Percentiles rank a stretch among this genome's conserved stretches.
Conservation (phyloP, 768 basidiomycete genomes). For the Rhodocollybia butyracea region DNA sequence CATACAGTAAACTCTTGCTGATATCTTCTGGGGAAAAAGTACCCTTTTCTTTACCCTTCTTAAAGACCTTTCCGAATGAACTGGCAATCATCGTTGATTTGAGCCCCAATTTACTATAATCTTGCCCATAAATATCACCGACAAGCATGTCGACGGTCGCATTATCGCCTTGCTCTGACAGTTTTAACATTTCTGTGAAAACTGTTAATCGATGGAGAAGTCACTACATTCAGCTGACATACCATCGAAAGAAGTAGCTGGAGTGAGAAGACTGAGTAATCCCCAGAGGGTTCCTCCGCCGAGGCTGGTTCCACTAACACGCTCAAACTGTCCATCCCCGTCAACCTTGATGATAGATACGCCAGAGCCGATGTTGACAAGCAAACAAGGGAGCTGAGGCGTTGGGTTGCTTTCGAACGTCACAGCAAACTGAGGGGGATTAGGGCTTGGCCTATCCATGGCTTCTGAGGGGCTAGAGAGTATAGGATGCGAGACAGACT, state of each 20-base stretch:
- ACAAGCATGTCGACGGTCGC: conserved; percentile 96
- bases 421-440: conserved; percentile 86
- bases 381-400: conserved; percentile 89
- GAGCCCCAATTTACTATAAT: conserved; percentile 91
- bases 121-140: conserved; percentile 98
- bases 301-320: conserved; percentile 94
- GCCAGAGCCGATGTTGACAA: conserved; percentile 98
- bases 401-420: conserved; percentile 82
- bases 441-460: conserved; percentile 83
- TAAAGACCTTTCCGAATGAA: conserved; percentile 98
- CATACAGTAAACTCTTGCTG: conserved; percentile 90
- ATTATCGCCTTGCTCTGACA: conserved; percentile 95
- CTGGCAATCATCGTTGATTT: conserved; percentile 98
- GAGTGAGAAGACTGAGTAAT: conserved; percentile 89
- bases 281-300: conserved; percentile 99
- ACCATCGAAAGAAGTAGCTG: conserved; percentile 95
- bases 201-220: background rate
- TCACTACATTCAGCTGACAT: conserved; percentile 26
- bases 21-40: conserved; percentile 91
- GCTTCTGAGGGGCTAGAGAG: conserved; percentile 15
- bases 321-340: conserved; percentile 91
- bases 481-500: conserved; percentile 43
- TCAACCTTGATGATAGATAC: conserved; percentile 98
- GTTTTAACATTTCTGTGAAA: conserved; percentile 84
- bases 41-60: conserved; percentile 76